Conservation (phyloP, 208 protist species). For the Trypanosomatidae sp. region DNA sequence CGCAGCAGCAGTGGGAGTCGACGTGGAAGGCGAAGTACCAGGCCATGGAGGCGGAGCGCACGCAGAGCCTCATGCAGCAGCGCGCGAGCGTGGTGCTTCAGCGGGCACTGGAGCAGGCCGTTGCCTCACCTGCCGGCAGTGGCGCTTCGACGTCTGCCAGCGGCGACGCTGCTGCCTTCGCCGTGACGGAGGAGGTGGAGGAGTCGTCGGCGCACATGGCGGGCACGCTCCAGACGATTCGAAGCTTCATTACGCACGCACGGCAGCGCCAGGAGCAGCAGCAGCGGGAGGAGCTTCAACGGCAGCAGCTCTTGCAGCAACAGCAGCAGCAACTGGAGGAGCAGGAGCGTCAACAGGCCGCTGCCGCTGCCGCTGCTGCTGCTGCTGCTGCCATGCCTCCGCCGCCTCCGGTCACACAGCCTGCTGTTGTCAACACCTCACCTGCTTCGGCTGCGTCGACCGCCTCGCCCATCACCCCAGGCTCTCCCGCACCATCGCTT, state of each 20-base stretch:
- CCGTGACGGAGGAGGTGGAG: no score
- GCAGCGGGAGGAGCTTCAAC: constrained; percentile 8
- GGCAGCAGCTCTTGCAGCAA: constrained; percentile 5
- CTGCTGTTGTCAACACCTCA: no score
- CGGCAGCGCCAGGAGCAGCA: constrained; percentile 22
- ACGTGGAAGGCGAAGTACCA: constrained; percentile 53
- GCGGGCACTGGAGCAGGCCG: constrained; percentile 46
- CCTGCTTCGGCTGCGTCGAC: no score
- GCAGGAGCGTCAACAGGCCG: no score
- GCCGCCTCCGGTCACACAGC: no score
- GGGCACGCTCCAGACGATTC: constrained; percentile 25
- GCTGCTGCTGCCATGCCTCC: background rate
- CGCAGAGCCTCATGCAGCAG: constrained; percentile 41
- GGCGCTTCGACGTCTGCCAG: constrained; percentile 3
- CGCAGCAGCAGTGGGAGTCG: constrained; percentile 59
- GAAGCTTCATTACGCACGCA: constrained; percentile 29
- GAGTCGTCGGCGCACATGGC: constrained; percentile 19
- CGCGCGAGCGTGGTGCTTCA: constrained; percentile 44
- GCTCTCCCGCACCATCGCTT: no score
- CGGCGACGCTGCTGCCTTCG: background rate
- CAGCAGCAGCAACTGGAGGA: constrained; percentile 14
- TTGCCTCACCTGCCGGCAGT: constrained; percentile 7
- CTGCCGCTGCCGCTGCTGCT: background rate
- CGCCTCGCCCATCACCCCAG: no score
- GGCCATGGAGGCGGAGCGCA: constrained; percentile 40